A percentile compares a stretch with the other conserved stretches of the same genome.
These are phyloP conservation scores for Pyrus hybrid DNA, from an alignment of 331 rosid species.

Conservation along the genomic window DNA sequence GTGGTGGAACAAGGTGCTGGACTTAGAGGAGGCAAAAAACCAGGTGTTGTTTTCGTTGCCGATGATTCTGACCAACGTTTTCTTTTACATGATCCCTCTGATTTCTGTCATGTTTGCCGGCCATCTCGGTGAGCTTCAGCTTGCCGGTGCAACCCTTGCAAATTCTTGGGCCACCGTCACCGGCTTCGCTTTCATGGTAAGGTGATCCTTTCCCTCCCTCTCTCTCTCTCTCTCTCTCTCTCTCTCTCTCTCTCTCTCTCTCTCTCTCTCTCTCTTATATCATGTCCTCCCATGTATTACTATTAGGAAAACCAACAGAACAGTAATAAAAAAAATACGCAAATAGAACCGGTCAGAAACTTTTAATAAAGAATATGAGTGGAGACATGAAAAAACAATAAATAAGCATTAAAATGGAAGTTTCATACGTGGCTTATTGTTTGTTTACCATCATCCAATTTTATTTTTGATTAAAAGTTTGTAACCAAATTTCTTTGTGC, in stretches of 20 bases:
- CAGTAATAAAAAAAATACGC: background rate
- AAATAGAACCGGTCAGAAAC: too few relatives aligned
- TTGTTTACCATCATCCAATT: too few relatives aligned
- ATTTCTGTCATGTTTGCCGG: slow-evolving; percentile 88
- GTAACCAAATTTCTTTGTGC: too few relatives aligned
- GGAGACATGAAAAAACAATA: too few relatives aligned
- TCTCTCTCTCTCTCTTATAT: background rate
- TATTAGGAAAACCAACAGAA: background rate
- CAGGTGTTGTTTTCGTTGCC: slow-evolving; percentile 58
- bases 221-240: too few relatives aligned
- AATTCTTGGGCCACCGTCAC: slow-evolving; percentile 74
- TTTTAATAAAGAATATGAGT: too few relatives aligned
- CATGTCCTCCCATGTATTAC: background rate
- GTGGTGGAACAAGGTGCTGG: slow-evolving; percentile 59
- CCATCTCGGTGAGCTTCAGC: slow-evolving; percentile 75
- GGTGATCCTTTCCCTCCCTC: background rate
- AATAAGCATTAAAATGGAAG: too few relatives aligned
- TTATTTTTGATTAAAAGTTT: too few relatives aligned
- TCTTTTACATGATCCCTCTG: slow-evolving; percentile 47
- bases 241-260: too few relatives aligned
- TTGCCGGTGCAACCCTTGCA: slow-evolving; percentile 78
- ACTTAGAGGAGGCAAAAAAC: slow-evolving; percentile 47
- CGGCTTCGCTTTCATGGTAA: slow-evolving; percentile 71
- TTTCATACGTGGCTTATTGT: too few relatives aligned
- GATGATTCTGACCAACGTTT: slow-evolving; percentile 70